These are phyloP conservation scores for Exophiala oligosperma DNA, from an alignment of 2,329 filamentous ascomycete genomes.

Conservation along the genomic window DNA sequence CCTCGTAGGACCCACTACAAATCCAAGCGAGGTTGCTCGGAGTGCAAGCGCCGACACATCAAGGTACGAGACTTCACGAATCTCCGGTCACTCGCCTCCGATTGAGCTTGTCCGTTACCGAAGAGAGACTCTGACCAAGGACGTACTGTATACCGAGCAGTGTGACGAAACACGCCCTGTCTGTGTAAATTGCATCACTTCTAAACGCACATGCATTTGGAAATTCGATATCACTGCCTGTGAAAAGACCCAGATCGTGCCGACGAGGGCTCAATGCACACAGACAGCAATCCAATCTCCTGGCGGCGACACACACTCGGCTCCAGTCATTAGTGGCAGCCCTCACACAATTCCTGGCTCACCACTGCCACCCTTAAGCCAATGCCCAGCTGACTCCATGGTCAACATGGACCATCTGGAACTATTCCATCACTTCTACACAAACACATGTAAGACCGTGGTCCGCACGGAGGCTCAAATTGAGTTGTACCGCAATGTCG, in stretches of 20 bases:
- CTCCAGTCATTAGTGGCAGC: too few relatives aligned
- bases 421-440: slow-evolving; percentile 31
- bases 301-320: too few relatives aligned
- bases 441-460: slow-evolving; percentile 16
- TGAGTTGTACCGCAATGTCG: slow-evolving; percentile 1
- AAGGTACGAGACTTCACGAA: slow-evolving; percentile 31
- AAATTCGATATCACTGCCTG: background rate
- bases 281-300: too few relatives aligned
- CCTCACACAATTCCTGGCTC: too few relatives aligned
- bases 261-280: too few relatives aligned
- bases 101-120: too few relatives aligned
- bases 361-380: background rate
- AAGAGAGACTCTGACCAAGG: too few relatives aligned
- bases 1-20: slow-evolving; percentile 37
- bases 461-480: slow-evolving; percentile 29
- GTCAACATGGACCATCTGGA: slow-evolving; percentile 36
- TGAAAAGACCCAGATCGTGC: too few relatives aligned
- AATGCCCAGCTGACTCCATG: background rate
- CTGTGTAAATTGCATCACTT: slow-evolving; percentile 36
- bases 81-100: too few relatives aligned
- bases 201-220: slow-evolving; percentile 24
- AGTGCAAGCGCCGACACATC: slow-evolving; percentile 41
- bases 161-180: slow-evolving; percentile 37
- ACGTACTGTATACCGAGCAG: slow-evolving; percentile 16
- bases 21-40: slow-evolving; percentile 39